Percentiles rank a stretch among this genome's conserved stretches.
Conservation (phyloP, 192 early-diverging fungal genomes). For the Rhizophagus prolifer region DNA sequence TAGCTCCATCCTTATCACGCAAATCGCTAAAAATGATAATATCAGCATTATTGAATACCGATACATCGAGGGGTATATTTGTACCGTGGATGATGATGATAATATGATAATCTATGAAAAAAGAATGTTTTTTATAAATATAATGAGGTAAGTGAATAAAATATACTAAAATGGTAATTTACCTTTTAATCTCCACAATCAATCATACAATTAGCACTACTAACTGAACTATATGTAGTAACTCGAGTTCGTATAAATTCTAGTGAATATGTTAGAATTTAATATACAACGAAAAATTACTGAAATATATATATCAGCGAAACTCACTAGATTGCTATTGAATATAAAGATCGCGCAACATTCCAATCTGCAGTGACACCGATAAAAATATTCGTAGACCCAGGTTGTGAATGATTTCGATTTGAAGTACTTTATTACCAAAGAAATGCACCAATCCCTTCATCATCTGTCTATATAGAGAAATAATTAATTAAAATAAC, state of each 20-base stretch:
- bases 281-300: conserved; percentile 15
- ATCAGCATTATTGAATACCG: conserved; percentile 45
- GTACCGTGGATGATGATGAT: conserved; percentile 46
- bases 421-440: conserved; percentile 32
- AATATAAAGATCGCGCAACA: conserved; percentile 21
- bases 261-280: conserved; percentile 30
- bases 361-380: too few relatives aligned
- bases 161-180: not conserved
- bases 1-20: conserved; percentile 28
- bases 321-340: conserved; percentile 45
- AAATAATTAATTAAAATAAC: not conserved
- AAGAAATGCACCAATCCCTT: conserved; percentile 59
- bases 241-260: conserved; percentile 42
- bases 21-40: conserved; percentile 48
- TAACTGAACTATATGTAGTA: conserved; percentile 73
- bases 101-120: conserved; percentile 47
- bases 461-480: conserved; percentile 56
- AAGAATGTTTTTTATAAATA: not conserved
- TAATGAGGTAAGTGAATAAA: not conserved
- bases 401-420: not conserved
- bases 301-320: not conserved
- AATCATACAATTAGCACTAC: conserved; percentile 74
- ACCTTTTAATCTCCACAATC: conserved; percentile 60
- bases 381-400: not conserved
- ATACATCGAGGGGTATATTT: conserved; percentile 42